A percentile compares a stretch with the other conserved stretches of the same genome.
phyloP scores from a whole-genome alignment of 805 yeast species.

The Saccharomycodes ludwigii region DNA sequence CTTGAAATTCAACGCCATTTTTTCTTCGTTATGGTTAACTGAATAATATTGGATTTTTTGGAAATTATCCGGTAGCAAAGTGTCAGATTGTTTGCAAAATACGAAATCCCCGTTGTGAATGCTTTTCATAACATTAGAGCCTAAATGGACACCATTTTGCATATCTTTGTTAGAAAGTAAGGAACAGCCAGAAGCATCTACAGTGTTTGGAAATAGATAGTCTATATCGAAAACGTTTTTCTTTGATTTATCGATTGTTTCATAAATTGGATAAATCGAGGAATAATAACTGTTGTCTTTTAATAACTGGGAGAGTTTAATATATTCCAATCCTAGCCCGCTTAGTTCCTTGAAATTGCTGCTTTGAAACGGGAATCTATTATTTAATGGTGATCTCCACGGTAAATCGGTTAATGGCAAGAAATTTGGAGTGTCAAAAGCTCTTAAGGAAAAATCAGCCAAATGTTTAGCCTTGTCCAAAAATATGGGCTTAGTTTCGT shows the following conservation, averaged over 20 bases:
- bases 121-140: conserved; percentile 26
- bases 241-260: conserved; percentile 24
- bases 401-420: conserved; percentile 36
- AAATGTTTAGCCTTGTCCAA: conserved; percentile 30
- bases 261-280: conserved; percentile 34
- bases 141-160: conserved; percentile 22
- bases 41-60: too few relatives aligned
- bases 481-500: conserved; percentile 22
- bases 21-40: conserved; percentile 4
- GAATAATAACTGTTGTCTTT: conserved; percentile 36
- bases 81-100: conserved; percentile 23
- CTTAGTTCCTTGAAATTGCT: conserved; percentile 35
- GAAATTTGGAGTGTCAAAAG: conserved; percentile 43
- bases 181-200: conserved; percentile 43
- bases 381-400: conserved; percentile 27
- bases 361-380: conserved; percentile 26
- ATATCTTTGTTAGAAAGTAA: conserved; percentile 19
- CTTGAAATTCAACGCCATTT: conserved; percentile 5
- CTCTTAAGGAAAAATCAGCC: conserved; percentile 37
- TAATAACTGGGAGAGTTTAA: conserved; percentile 39
- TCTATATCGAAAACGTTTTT: conserved; percentile 24
- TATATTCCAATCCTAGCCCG: conserved; percentile 39
- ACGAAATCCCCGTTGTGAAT: conserved; percentile 20
- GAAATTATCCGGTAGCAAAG: conserved; percentile 14
- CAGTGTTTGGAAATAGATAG: conserved; percentile 30